Conservation (phyloP, 2,329 filamentous ascomycete genomes). For the Phaeosphaeriaceae sp. region DNA sequence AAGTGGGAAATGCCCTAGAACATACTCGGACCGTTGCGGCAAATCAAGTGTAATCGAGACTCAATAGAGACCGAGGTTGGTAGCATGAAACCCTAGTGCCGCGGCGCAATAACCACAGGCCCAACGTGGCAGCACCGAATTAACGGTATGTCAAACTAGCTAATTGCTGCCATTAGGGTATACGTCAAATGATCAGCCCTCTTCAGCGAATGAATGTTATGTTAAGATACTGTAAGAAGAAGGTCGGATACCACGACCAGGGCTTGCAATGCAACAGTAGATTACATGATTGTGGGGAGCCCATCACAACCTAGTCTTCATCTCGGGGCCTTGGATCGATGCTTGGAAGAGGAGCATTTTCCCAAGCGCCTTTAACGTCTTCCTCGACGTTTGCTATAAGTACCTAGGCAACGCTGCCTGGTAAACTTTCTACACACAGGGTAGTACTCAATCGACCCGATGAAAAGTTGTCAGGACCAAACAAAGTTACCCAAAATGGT, state of each 20-base stretch:
- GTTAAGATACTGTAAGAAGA: too few species aligned
- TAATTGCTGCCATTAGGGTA: too few species aligned
- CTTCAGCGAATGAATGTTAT: too few species aligned
- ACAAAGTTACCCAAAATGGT: constrained; percentile 42
- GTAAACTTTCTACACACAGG: background rate
- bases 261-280: background rate
- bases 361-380: background rate
- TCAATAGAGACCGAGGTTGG: background rate
- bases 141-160: too few species aligned
- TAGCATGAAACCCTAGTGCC: constrained; percentile 1
- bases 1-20: too few species aligned
- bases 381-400: background rate
- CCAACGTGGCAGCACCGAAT: background rate
- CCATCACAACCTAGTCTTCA: background rate
- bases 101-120: background rate
- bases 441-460: background rate
- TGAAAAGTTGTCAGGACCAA: background rate
- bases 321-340: background rate
- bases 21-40: too few species aligned
- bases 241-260: background rate
- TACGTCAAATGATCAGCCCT: too few species aligned
- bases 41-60: background rate
- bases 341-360: background rate
- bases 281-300: background rate
- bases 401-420: background rate